Percentiles rank a stretch among this genome's conserved stretches.
Evolutionary conservation across 2,329 filamentous ascomycete species (phyloP).

Genomic region (Diaporthe citriasiana): DNA sequence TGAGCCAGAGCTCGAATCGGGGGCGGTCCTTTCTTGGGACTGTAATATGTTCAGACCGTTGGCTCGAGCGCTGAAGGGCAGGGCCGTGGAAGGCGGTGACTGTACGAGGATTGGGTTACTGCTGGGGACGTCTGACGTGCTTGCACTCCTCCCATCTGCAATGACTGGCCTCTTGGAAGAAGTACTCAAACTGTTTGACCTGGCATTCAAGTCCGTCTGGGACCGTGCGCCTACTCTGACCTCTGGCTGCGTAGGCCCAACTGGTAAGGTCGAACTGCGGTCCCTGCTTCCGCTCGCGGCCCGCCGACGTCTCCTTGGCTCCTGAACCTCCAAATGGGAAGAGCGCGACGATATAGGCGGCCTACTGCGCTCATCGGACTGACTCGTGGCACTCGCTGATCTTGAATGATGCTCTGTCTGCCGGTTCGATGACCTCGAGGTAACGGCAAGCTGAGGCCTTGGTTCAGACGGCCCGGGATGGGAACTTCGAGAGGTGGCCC

Average conservation of each 20-base stretch:
- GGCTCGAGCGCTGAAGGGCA: slow-evolving; percentile 56
- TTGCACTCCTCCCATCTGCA: slow-evolving; percentile 58
- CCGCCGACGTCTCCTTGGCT: slow-evolving; percentile 61
- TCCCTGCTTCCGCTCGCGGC: slow-evolving; percentile 63
- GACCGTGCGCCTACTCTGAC: slow-evolving; percentile 70
- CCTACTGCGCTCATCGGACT: slow-evolving; percentile 64
- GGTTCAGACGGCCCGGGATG: slow-evolving; percentile 48
- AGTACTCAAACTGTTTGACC: slow-evolving; percentile 57
- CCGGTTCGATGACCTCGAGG: slow-evolving; percentile 49
- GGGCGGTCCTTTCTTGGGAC: slow-evolving; percentile 42
- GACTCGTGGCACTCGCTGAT: slow-evolving; percentile 60
- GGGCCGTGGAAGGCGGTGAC: slow-evolving; percentile 46
- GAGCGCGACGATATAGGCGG: slow-evolving; percentile 63
- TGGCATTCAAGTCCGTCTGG: slow-evolving; percentile 72
- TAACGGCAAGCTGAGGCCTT: slow-evolving; percentile 48
- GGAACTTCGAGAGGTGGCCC: slow-evolving; percentile 56
- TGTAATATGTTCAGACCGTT: slow-evolving; percentile 41
- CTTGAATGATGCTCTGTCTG: slow-evolving; percentile 60
- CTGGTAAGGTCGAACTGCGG: slow-evolving; percentile 68
- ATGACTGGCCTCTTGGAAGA: slow-evolving; percentile 56
- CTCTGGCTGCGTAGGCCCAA: slow-evolving; percentile 58
- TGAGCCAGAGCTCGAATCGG: slow-evolving; percentile 19
- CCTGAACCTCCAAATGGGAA: slow-evolving; percentile 64
- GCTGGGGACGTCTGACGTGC: slow-evolving; percentile 42
- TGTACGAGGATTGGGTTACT: slow-evolving; percentile 44